Conservation (phyloP, 2,329 filamentous ascomycete genomes). For the Cladosporium velox region DNA sequence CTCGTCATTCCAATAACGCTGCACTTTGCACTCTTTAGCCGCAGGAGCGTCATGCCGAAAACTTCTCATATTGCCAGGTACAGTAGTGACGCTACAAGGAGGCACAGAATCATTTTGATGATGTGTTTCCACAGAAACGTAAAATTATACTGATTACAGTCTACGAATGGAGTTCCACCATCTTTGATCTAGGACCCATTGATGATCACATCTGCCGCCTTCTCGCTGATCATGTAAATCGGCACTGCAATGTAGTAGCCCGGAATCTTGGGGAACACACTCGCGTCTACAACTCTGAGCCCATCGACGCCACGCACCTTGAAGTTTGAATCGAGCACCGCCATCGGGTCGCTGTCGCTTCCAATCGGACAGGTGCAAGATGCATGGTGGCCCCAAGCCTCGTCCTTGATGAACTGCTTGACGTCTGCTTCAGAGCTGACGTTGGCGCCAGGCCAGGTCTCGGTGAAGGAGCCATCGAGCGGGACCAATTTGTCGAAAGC, state of each 20-base stretch:
- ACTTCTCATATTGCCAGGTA: too few species aligned
- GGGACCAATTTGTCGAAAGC: conserved; percentile 29
- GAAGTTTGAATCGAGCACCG: conserved; percentile 40
- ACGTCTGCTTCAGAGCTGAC: conserved; percentile 20
- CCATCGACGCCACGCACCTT: conserved; percentile 40
- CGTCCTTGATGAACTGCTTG: conserved; percentile 20
- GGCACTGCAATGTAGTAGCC: conserved; percentile 37
- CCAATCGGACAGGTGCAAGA: conserved; percentile 49
- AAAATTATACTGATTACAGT: not conserved
- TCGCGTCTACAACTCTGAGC: conserved; percentile 41
- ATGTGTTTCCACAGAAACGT: not conserved
- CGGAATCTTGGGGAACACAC: conserved; percentile 31
- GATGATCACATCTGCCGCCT: conserved; percentile 39
- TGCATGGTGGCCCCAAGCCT: conserved; percentile 37
- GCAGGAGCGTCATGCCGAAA: too few species aligned
- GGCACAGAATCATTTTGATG: not conserved
- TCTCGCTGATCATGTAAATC: conserved; percentile 40
- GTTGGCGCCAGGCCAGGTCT: conserved; percentile 19
- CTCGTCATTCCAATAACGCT: too few species aligned
- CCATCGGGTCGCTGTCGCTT: conserved; percentile 44
- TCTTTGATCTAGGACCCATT: conserved; percentile 40
- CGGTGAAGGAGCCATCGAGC: conserved; percentile 19
- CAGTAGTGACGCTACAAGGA: not conserved
- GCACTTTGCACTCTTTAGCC: too few species aligned
- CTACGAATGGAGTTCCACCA: not conserved